A percentile compares a stretch with the other conserved stretches of the same genome.
These are phyloP conservation scores for Saururus chinensis DNA, from an alignment of 164 flowering plant genomes.

Conservation along the genomic window DNA sequence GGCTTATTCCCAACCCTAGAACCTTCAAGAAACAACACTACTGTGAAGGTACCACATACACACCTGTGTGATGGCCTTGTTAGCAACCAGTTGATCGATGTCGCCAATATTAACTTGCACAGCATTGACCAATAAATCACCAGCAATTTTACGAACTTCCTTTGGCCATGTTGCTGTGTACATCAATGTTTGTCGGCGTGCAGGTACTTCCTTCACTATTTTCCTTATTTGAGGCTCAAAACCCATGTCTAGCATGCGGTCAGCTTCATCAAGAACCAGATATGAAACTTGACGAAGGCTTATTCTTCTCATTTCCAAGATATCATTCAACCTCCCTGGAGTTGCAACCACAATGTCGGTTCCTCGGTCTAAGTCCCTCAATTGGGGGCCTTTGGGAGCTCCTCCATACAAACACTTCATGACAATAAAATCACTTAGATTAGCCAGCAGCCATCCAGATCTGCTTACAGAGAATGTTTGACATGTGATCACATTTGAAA, in stretches of 20 bases:
- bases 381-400: slow-evolving; percentile 83
- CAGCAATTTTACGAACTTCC: slow-evolving; percentile 84
- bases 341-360: slow-evolving; percentile 87
- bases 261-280: slow-evolving; percentile 90
- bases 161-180: slow-evolving; percentile 97
- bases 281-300: slow-evolving; percentile 72
- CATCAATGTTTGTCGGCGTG: slow-evolving; percentile 87
- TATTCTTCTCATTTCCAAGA: slow-evolving; percentile 65
- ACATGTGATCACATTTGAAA: no score
- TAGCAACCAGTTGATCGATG: slow-evolving; percentile 85
- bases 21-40: neutral
- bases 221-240: slow-evolving; percentile 93
- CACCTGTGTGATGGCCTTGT: slow-evolving; percentile 92
- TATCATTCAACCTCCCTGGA: slow-evolving; percentile 90
- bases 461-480: no score
- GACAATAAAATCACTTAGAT: neutral
- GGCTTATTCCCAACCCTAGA: neutral
- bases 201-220: slow-evolving; percentile 75
- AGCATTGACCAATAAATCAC: slow-evolving; percentile 74
- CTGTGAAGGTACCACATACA: neutral
- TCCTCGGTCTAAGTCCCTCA: slow-evolving; percentile 68
- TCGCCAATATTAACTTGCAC: slow-evolving; percentile 88
- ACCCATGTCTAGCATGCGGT: slow-evolving; percentile 98
- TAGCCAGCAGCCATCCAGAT: neutral
- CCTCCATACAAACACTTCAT: slow-evolving; percentile 80